Conservation (phyloP, 2,329 filamentous ascomycete species). For the Verticillium klebahnii region DNA sequence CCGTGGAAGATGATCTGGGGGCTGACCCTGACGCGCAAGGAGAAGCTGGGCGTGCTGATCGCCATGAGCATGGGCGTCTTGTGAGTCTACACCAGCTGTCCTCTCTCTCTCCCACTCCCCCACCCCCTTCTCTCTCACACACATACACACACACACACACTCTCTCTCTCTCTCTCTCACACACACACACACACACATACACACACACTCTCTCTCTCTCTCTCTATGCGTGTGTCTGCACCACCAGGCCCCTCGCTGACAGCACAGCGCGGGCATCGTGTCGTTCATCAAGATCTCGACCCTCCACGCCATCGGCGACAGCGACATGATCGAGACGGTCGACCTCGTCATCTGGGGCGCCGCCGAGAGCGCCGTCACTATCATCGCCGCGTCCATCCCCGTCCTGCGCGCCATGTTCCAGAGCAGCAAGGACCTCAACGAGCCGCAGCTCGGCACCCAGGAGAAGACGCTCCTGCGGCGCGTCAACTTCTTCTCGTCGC, state of each 20-base stretch:
- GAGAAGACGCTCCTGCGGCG: slow-evolving; percentile 7
- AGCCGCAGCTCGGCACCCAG: slow-evolving; percentile 4
- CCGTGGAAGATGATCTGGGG: slow-evolving; percentile 36
- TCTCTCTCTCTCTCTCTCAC: too few relatives aligned
- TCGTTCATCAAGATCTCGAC: slow-evolving; percentile 25
- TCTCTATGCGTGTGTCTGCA: background rate
- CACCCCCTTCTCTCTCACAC: background rate
- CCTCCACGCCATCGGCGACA: slow-evolving; percentile 15
- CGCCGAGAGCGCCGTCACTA: slow-evolving; percentile 22
- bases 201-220: too few relatives aligned
- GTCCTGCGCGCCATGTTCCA: slow-evolving; percentile 22
- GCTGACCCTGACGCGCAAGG: slow-evolving; percentile 31
- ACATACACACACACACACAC: too few relatives aligned
- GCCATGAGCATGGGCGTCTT: slow-evolving; percentile 40
- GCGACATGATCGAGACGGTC: slow-evolving; percentile 15
- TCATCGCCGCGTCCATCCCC: slow-evolving; percentile 27
- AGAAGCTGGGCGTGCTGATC: slow-evolving; percentile 32
- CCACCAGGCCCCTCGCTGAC: background rate
- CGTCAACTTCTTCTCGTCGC: background rate
- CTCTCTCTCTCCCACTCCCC: background rate
- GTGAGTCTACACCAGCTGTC: slow-evolving; percentile 16
- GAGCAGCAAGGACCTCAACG: background rate
- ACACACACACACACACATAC: too few relatives aligned
- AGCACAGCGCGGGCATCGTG: slow-evolving; percentile 22
- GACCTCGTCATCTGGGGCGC: slow-evolving; percentile 22